Conservation (phyloP, 768 basidiomycete genomes). For the Trametes sanguinea region DNA sequence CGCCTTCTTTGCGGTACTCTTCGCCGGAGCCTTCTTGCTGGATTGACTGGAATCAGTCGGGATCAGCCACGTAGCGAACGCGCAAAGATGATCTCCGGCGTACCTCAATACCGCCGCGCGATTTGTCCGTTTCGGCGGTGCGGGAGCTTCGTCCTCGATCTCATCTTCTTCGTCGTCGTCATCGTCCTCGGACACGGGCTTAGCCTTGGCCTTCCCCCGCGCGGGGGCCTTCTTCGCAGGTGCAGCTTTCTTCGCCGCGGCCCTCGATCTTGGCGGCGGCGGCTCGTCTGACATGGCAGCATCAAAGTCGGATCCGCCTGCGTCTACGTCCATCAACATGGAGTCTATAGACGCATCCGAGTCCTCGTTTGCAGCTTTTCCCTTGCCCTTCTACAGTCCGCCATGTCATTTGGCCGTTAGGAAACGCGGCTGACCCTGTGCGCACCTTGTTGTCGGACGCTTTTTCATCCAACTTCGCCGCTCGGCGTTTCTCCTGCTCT, state of each 20-base stretch:
- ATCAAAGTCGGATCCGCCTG: constrained; percentile 55
- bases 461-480: constrained; percentile 45
- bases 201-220: constrained; percentile 49
- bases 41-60: constrained; percentile 33
- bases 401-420: neutral
- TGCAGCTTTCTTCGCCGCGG: constrained; percentile 36
- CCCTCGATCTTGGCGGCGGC: constrained; percentile 34
- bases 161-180: constrained; percentile 60
- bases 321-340: constrained; percentile 77
- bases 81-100: neutral
- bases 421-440: neutral
- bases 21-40: constrained; percentile 42
- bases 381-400: constrained; percentile 21
- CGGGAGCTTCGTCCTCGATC: constrained; percentile 50
- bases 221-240: constrained; percentile 40
- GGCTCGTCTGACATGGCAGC: constrained; percentile 50
- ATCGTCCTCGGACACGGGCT: constrained; percentile 44
- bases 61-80: neutral
- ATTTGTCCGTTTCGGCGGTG: constrained; percentile 58
- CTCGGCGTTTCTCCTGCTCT: constrained; percentile 64
- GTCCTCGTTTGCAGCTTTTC: constrained; percentile 51
- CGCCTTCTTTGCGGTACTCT: constrained; percentile 52
- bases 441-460: constrained; percentile 47
- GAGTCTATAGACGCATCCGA: constrained; percentile 66
- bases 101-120: constrained; percentile 71